These are phyloP conservation scores for Aspergillus egyptiacus DNA, from an alignment of 495 filamentous ascomycete genomes.

Conservation along the genomic window DNA sequence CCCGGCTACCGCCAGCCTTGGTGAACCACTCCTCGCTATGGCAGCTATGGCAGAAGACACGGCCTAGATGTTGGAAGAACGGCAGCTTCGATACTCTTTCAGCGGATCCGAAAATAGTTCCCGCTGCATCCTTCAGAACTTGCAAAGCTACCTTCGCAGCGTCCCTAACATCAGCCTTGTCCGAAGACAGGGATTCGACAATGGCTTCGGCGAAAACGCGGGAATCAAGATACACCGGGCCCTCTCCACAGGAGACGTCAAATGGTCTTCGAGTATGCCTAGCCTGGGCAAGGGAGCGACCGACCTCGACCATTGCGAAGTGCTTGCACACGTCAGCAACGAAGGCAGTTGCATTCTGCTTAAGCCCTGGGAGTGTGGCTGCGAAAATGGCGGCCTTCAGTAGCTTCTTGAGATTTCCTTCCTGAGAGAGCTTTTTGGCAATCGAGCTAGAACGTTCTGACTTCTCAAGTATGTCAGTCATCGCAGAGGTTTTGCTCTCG, in stretches of 20 bases:
- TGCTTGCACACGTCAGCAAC: conserved; percentile 78
- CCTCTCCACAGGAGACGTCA: conserved; percentile 78
- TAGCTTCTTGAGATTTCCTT: conserved; percentile 72
- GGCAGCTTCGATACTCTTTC: conserved; percentile 63
- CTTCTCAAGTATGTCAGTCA: conserved; percentile 53
- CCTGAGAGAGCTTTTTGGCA: conserved; percentile 77
- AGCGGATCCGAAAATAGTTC: conserved; percentile 69
- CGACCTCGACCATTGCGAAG: conserved; percentile 87
- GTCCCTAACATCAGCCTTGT: conserved; percentile 70
- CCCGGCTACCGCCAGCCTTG: conserved; percentile 84
- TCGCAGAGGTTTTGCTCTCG: conserved; percentile 56
- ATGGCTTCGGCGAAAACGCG: conserved; percentile 83
- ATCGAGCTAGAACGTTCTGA: conserved; percentile 77
- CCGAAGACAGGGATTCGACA: conserved; percentile 79
- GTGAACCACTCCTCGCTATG: conserved; percentile 97
- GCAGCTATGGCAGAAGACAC: conserved; percentile 85
- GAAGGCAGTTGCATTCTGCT: conserved; percentile 63
- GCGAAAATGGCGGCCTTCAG: conserved; percentile 86
- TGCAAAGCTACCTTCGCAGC: conserved; percentile 72
- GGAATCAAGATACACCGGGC: conserved; percentile 75
- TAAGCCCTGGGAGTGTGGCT: conserved; percentile 72
- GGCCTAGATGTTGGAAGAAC: conserved; percentile 76
- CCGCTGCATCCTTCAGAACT: conserved; percentile 70
- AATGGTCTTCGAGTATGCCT: conserved; percentile 70
- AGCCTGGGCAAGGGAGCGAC: conserved; percentile 66